These are phyloP conservation scores for Phellopilus nigrolimitatus DNA, from an alignment of 1,284 basidiomycete species.

Conservation along the genomic window DNA sequence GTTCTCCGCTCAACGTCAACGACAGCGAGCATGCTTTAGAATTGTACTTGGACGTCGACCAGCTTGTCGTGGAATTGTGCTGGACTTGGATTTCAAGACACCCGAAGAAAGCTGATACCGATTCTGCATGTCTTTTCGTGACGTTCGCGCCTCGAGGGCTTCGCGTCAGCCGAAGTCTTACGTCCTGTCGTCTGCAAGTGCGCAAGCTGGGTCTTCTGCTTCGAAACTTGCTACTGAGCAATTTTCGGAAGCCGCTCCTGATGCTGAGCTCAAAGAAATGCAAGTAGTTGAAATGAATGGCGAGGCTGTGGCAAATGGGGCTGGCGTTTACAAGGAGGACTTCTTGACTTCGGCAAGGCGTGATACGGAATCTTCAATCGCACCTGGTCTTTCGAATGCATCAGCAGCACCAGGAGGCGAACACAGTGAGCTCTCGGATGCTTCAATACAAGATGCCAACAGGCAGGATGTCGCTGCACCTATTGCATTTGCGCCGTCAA, in stretches of 20 bases:
- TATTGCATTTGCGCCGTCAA: background rate
- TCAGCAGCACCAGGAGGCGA: too few relatives aligned
- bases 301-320: too few relatives aligned
- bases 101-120: background rate
- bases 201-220: background rate
- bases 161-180: constrained; percentile 14
- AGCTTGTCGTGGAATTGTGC: background rate
- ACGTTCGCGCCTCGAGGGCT: constrained; percentile 2
- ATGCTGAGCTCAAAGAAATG: background rate
- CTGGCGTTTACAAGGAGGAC: too few relatives aligned
- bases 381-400: too few relatives aligned
- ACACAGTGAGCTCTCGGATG: too few relatives aligned
- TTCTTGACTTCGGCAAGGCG: too few relatives aligned
- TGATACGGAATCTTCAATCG: too few relatives aligned
- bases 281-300: too few relatives aligned
- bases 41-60: background rate
- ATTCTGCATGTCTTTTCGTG: constrained; percentile 16
- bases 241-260: too few relatives aligned
- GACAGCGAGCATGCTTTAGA: background rate
- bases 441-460: background rate
- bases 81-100: background rate
- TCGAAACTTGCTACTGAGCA: background rate
- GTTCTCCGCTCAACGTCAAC: background rate
- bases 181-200: background rate
- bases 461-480: background rate